Conservation (phyloP, 1,284 basidiomycete species). For the Fomitopsis betulina region DNA sequence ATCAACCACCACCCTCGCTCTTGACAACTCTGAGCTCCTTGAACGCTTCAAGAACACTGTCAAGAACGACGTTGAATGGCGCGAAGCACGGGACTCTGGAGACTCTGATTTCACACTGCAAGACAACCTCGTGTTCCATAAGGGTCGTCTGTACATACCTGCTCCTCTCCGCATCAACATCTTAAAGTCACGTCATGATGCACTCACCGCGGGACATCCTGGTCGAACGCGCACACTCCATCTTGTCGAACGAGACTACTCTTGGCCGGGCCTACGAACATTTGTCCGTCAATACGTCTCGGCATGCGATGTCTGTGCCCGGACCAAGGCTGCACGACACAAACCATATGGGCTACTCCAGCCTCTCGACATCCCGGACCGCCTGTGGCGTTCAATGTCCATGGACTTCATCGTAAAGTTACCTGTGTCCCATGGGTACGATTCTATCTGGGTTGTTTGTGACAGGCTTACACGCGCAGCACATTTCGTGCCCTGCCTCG, state of each 20-base stretch:
- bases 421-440: background rate
- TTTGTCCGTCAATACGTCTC: too few relatives aligned
- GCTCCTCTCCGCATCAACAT: background rate
- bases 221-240: constrained; percentile 6
- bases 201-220: background rate
- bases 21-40: background rate
- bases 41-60: background rate
- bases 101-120: background rate
- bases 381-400: constrained; percentile 5
- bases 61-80: too few relatives aligned
- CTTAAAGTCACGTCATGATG: background rate
- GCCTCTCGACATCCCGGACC: constrained; percentile 6
- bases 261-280: constrained; percentile 5
- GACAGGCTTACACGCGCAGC: constrained; percentile 7
- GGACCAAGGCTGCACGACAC: constrained; percentile 5
- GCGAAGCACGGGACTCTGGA: background rate
- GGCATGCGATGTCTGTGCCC: constrained; percentile 1
- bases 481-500: constrained; percentile 17
- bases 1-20: background rate
- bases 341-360: constrained; percentile 1
- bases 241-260: constrained; percentile 2
- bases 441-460: constrained; percentile 9
- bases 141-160: too few relatives aligned
- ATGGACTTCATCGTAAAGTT: constrained; percentile 11
- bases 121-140: too few relatives aligned